Conservation (phyloP, 306 rosid genomes). For the Glycine latifolia region DNA sequence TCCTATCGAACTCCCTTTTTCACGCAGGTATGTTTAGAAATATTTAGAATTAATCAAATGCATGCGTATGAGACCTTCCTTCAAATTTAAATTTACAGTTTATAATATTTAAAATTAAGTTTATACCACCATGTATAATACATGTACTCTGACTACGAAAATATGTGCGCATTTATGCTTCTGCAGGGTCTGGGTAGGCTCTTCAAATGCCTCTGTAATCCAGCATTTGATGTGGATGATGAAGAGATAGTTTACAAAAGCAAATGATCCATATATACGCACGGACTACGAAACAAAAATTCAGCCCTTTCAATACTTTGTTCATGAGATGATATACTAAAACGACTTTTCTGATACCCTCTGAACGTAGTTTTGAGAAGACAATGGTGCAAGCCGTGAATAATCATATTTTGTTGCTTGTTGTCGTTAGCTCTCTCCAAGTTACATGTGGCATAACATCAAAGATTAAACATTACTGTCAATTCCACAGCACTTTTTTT, state of each 20-base stretch:
- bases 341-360: not conserved
- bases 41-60: too few relatives aligned
- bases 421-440: conserved; percentile 41
- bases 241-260: conserved; percentile 86
- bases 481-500: not conserved
- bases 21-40: conserved; percentile 65
- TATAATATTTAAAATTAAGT: not conserved
- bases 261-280: conserved; percentile 40
- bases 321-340: conserved; percentile 39
- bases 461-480: conserved; percentile 15
- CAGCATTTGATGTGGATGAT: conserved; percentile 96
- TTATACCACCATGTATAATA: conserved; percentile 13
- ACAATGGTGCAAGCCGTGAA: conserved; percentile 37
- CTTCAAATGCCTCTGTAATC: conserved; percentile 97
- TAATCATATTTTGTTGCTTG: conserved; percentile 34
- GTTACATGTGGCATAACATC: conserved; percentile 30
- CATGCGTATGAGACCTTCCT: not conserved
- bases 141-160: not conserved
- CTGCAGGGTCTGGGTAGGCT: conserved; percentile 88
- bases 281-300: conserved; percentile 31
- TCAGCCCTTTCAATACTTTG: conserved; percentile 13
- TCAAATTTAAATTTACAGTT: not conserved
- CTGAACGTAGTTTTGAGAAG: conserved; percentile 28
- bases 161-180: conserved; percentile 31
- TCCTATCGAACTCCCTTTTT: conserved; percentile 85